Base-by-base conservation (phyloP, 192 early-diverging fungal genomes). In the Dispira parvispora region DNA sequence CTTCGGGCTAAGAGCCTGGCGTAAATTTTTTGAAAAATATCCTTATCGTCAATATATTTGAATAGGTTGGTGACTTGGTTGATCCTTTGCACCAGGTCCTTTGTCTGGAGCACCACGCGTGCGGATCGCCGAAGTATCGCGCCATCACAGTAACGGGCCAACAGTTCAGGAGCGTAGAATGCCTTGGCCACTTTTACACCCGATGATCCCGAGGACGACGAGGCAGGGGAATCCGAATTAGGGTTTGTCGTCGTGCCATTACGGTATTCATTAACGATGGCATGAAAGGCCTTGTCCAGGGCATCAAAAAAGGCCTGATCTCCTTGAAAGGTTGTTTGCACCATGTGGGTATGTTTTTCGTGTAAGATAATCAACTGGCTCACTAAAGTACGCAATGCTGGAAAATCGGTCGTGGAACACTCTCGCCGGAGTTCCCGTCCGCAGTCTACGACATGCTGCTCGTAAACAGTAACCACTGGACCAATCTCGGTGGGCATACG, bases 21-120 rank as follows among this genome's bases (percentile, higher is more conserved):
- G 73, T 99, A 99, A 55, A 94, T 91, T 73, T 92, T 92, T 72
- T 96, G 94, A 78, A 97, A 99, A 32, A 99, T 90, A 68, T 99
- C 96, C 71, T 91, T 89, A 79, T 94, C 92, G 63, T 92, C 91
- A 45, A 99, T 81, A 69, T 91, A 99, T 71, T 92, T 90, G 75
- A 92, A 96, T 16, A 99, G 81, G 8, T 84, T 92, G 78, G 97
- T 90, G 11, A 75, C 70, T 63, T 71, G 74, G 49, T 71, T 46
- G 43, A 83, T 69, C 56, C 68, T 65, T 26, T 70, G 66, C 61
- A 80, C 81, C 44, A 75, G 67, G 28, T 73, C 76, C 47, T 67
- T 69, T 54, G 32, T 78, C 74, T 46, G 68, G 68, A 52, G 66
- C 69, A 45, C 69, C 73, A n/a, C 67, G 68, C 64, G 62, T 65